Conservation (phyloP, 345 rosid species). For the Microcos paniculata region DNA sequence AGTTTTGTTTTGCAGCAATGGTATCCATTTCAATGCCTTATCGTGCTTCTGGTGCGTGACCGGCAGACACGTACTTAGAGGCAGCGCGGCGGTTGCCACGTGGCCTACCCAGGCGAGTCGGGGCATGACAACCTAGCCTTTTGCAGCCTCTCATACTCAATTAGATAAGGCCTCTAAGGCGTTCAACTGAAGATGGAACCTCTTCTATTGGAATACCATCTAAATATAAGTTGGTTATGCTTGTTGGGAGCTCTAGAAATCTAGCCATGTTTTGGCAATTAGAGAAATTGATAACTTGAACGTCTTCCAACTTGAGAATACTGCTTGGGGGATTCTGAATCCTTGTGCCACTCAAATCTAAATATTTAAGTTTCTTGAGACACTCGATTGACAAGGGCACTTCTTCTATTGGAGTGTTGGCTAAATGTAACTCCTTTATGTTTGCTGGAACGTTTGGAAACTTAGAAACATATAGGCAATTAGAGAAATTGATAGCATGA, state of each 20-base stretch:
- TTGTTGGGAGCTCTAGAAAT: conserved; percentile 19
- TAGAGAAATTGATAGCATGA: neutral
- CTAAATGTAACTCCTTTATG: neutral
- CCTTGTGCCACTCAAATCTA: neutral
- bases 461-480: conserved; percentile 11
- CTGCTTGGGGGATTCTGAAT: neutral
- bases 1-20: too few species aligned
- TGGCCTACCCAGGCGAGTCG: too few species aligned
- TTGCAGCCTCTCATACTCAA: neutral
- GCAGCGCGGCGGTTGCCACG: too few species aligned
- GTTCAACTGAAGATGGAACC: conserved; percentile 3
- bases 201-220: conserved; percentile 14
- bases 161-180: neutral
- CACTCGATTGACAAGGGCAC: conserved; percentile 3
- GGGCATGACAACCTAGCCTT: too few species aligned
- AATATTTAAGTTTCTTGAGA: neutral
- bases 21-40: too few species aligned
- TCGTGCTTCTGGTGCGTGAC: too few species aligned
- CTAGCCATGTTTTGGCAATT: conserved; percentile 14
- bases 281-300: neutral
- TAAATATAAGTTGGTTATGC: neutral
- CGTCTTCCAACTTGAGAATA: neutral
- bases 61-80: too few species aligned
- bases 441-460: conserved; percentile 21
- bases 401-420: conserved; percentile 14